Conservation (phyloP, 192 early-diverging fungal genomes). For the Backusella tuberculispora region DNA sequence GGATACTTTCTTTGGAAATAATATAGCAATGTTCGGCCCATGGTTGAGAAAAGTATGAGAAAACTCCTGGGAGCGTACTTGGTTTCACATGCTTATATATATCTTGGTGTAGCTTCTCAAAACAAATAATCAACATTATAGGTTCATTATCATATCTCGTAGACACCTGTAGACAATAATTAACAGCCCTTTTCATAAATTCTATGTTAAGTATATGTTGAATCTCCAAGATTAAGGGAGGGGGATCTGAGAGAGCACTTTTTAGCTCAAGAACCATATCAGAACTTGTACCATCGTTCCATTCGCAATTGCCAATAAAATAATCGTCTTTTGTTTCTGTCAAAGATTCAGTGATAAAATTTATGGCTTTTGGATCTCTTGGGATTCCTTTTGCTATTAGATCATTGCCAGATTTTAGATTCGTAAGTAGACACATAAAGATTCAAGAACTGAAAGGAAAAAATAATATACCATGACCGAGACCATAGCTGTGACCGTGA, state of each 20-base stretch:
- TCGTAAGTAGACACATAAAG: background rate
- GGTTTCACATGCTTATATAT: conserved; percentile 1
- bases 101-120: background rate
- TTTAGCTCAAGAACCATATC: no score
- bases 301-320: no score
- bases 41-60: conserved; percentile 1
- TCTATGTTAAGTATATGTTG: background rate
- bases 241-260: no score
- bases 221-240: background rate
- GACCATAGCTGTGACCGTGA: no score
- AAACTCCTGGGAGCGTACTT: background rate
- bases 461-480: background rate
- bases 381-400: background rate
- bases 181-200: conserved; percentile 16
- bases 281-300: no score
- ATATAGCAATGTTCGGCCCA: background rate
- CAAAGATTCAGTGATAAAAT: no score
- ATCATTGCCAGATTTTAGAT: background rate
- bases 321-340: no score
- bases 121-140: background rate
- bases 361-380: no score
- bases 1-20: conserved; percentile 11
- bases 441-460: background rate
- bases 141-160: conserved; percentile 6
- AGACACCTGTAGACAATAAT: background rate